Percentiles rank a stretch among this genome's conserved stretches.
phyloP scores from a whole-genome alignment of 371 early-diverging fungal genomes.

The Rhizopus sp. region DNA sequence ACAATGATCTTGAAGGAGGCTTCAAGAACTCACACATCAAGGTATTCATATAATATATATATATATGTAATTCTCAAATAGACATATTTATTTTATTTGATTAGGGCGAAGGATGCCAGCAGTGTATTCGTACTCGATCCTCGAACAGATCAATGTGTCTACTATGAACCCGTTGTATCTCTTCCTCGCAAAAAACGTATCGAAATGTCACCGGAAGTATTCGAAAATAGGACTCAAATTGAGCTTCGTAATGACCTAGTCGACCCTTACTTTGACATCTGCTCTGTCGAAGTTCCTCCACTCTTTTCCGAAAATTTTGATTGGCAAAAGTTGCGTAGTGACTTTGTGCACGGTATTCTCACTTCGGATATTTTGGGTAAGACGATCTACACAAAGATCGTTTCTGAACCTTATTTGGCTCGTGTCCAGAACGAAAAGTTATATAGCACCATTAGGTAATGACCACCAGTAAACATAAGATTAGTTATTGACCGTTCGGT shows the following conservation, averaged over 20 bases:
- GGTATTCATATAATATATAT: conserved; percentile 20
- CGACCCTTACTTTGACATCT: conserved; percentile 93
- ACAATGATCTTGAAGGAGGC: conserved; percentile 87
- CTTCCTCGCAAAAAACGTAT: conserved; percentile 67
- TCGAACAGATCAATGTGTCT: conserved; percentile 74
- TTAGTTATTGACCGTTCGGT: neutral
- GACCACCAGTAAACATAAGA: neutral
- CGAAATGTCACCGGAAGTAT: conserved; percentile 63
- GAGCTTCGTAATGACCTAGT: conserved; percentile 87
- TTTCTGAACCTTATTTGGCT: conserved; percentile 82
- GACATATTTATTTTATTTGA: neutral
- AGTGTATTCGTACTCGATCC: conserved; percentile 86
- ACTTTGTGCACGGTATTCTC: conserved; percentile 92
- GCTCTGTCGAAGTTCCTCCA: conserved; percentile 91
- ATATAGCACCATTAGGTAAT: conserved; percentile 79
- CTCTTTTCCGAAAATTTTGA: conserved; percentile 97
- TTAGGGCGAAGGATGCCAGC: conserved; percentile 71
- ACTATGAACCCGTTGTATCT: conserved; percentile 74
- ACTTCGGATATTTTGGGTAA: conserved; percentile 89
- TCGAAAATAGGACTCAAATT: conserved; percentile 69
- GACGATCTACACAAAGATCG: conserved; percentile 83
- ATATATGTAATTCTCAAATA: neutral
- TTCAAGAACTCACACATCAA: conserved; percentile 52
- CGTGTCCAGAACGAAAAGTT: conserved; percentile 79
- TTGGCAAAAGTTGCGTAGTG: conserved; percentile 87